Percentiles rank a stretch among this genome's conserved stretches.
Conservation (phyloP, 331 rosid genomes). For the Malus hybrid region DNA sequence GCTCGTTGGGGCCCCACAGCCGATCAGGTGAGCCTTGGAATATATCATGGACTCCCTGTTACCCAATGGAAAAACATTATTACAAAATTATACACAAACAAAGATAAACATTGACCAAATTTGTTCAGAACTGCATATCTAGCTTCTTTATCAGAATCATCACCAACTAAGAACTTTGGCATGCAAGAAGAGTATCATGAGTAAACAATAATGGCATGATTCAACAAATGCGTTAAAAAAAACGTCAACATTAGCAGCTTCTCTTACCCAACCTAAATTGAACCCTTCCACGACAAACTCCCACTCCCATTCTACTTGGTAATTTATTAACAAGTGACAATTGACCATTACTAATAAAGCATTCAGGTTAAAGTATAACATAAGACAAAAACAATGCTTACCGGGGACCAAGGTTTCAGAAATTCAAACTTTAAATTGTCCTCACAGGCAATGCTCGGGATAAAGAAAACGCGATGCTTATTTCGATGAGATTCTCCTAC, state of each 20-base stretch:
- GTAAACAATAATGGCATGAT: not conserved
- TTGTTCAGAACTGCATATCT: not conserved
- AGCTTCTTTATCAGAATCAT: not conserved
- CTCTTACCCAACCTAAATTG: too few relatives aligned
- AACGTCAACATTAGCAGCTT: not conserved
- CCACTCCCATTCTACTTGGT: too few relatives aligned
- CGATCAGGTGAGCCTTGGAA: conserved; percentile 98
- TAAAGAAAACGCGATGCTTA: not conserved
- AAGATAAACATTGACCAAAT: not conserved
- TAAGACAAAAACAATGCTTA: too few relatives aligned
- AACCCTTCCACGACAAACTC: too few relatives aligned
- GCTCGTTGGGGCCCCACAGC: conserved; percentile 74
- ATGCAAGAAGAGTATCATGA: not conserved
- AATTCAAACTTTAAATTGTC: not conserved
- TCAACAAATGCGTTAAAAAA: not conserved
- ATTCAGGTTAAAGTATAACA: too few relatives aligned
- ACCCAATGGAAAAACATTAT: conserved; percentile 1
- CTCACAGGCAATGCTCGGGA: not conserved
- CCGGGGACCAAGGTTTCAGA: not conserved
- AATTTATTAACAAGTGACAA: too few relatives aligned
- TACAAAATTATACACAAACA: not conserved
- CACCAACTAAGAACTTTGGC: too few relatives aligned
- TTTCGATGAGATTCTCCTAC: not conserved
- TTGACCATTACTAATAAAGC: too few relatives aligned
- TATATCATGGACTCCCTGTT: conserved; percentile 95